Conservation (phyloP, 106 monocot species). For the Gastrodia elata region DNA sequence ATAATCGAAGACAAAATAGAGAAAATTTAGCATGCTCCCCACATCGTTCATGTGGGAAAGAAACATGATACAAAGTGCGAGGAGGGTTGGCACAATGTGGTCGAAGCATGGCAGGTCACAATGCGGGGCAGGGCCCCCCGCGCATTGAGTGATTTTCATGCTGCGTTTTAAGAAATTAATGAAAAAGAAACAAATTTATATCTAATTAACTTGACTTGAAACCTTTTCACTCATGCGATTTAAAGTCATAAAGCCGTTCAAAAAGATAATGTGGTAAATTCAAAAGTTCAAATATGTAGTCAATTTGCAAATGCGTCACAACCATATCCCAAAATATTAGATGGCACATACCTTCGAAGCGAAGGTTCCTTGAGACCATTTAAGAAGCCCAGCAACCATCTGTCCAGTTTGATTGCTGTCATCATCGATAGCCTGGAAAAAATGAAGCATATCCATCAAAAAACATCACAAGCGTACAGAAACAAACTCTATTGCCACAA, state of each 20-base stretch:
- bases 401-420: conserved; percentile 99
- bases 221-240: neutral
- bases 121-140: too few species aligned
- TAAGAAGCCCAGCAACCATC: conserved; percentile 89
- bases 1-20: too few species aligned
- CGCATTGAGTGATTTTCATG: too few species aligned
- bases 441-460: neutral
- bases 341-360: conserved; percentile 76
- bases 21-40: too few species aligned
- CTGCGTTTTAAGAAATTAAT: too few species aligned
- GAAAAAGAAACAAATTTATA: neutral
- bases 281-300: neutral
- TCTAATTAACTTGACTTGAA: neutral
- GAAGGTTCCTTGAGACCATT: conserved; percentile 97
- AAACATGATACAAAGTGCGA: too few species aligned
- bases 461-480: neutral
- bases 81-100: too few species aligned
- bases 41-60: too few species aligned
- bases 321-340: neutral
- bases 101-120: too few species aligned
- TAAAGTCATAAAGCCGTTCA: neutral
- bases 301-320: neutral
- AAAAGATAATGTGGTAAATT: neutral
- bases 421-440: conserved; percentile 87
- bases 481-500: neutral